A percentile compares a stretch with the other conserved stretches of the same genome.
Conservation (phyloP, 1,139 yeast genomes). For the Debaryomycetaceae sp. region DNA sequence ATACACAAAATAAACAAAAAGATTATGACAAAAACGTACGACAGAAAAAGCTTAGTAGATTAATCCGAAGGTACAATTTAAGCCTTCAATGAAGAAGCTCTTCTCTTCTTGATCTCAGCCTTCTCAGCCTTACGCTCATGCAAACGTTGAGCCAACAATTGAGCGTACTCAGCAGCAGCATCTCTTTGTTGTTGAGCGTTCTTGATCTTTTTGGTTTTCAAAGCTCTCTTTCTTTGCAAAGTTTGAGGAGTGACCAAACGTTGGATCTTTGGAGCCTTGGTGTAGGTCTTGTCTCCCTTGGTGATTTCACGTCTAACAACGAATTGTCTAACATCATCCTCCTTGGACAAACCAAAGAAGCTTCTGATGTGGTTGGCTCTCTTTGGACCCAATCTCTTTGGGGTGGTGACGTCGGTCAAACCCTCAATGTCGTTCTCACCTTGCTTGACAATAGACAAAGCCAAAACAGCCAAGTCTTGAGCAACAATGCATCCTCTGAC, state of each 20-base stretch:
- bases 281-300: constrained; percentile 98
- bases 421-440: constrained; percentile 97
- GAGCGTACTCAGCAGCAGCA: constrained; percentile 99
- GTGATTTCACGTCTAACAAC: constrained; percentile 98
- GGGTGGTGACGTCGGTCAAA: constrained; percentile 88
- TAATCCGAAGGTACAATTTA: constrained; percentile 21
- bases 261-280: constrained; percentile 99
- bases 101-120: constrained; percentile 98
- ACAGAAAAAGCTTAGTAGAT: constrained; percentile 2
- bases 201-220: constrained; percentile 88
- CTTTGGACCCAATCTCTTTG: constrained; percentile 99
- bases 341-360: constrained; percentile 98
- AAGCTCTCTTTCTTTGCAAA: constrained; percentile 98
- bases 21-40: constrained; percentile 5
- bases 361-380: constrained; percentile 99
- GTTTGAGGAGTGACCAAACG: constrained; percentile 99
- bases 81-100: constrained; percentile 98
- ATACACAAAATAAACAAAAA: constrained; percentile 18
- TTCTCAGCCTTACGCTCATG: constrained; percentile 97
- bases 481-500: constrained; percentile 99
- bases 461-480: constrained; percentile 92
- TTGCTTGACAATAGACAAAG: constrained; percentile 93
- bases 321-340: constrained; percentile 91
- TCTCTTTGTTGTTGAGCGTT: constrained; percentile 99
- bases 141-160: constrained; percentile 96